Evolutionary conservation across 2,329 filamentous ascomycete genomes (phyloP).

Genomic region (Botryotinia convoluta): DNA sequence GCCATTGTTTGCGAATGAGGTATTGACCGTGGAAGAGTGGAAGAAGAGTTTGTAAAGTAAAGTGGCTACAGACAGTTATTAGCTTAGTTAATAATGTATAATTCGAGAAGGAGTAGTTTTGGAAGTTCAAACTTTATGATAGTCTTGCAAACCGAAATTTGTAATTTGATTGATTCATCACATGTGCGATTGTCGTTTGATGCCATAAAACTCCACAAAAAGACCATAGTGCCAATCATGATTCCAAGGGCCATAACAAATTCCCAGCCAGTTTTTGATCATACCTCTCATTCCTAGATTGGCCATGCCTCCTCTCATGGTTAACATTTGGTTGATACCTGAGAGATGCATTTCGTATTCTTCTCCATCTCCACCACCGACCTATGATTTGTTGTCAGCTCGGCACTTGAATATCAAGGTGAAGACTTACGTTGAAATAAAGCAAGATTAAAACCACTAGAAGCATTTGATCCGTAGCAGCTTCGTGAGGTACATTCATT

Average conservation of each 20-base stretch:
- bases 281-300: slow-evolving; percentile 29
- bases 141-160: not conserved
- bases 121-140: not conserved
- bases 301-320: slow-evolving; percentile 23
- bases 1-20: slow-evolving; percentile 34
- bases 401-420: not conserved
- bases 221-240: slow-evolving; percentile 21
- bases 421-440: slow-evolving; percentile 28
- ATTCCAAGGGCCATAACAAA: slow-evolving; percentile 30
- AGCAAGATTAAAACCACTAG: slow-evolving; percentile 28
- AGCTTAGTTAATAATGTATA: not conserved
- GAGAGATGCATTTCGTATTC: slow-evolving; percentile 31
- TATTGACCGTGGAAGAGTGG: slow-evolving; percentile 33
- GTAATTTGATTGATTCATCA: slow-evolving; percentile 5
- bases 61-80: too few species aligned
- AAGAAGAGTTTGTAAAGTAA: slow-evolving; percentile 23
- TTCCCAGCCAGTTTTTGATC: slow-evolving; percentile 26
- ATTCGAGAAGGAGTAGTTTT: not conserved
- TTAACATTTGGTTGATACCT: slow-evolving; percentile 32
- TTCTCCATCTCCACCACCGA: slow-evolving; percentile 24
- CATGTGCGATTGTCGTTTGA: slow-evolving; percentile 1
- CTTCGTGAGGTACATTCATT: slow-evolving; percentile 22
- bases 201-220: slow-evolving; percentile 13
- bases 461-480: slow-evolving; percentile 30
- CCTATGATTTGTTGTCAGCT: slow-evolving; percentile 18